phyloP scores from a whole-genome alignment of 345 rosid genomes.

The Trapa incisa region DNA sequence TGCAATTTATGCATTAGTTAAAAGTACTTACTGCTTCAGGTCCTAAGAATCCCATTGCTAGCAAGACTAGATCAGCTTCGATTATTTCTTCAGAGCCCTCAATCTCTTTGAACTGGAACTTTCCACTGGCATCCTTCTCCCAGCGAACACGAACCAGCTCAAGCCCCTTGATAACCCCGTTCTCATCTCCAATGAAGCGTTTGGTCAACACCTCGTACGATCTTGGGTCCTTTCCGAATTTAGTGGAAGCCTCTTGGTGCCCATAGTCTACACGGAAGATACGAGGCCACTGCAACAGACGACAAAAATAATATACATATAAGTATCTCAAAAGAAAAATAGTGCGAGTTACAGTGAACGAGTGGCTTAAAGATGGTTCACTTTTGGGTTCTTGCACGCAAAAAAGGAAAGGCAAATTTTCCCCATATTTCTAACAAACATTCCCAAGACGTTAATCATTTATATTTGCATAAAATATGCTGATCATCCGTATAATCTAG shows the following conservation, averaged over 20 bases:
- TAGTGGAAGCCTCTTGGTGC: constrained; percentile 79
- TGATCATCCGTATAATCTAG: too few relatives aligned
- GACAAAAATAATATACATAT: neutral
- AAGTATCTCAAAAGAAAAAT: neutral
- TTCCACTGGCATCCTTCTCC: constrained; percentile 90
- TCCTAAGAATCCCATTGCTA: constrained; percentile 99
- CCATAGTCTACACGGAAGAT: constrained; percentile 90
- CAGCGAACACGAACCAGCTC: constrained; percentile 59
- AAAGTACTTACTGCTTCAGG: constrained; percentile 65
- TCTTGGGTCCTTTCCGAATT: constrained; percentile 91
- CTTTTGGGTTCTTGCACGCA: neutral
- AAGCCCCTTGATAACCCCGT: constrained; percentile 72
- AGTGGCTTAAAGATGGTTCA: too few relatives aligned
- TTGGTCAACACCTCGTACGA: constrained; percentile 85
- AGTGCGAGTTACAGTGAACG: neutral
- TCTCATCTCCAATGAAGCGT: constrained; percentile 75
- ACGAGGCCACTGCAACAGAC: constrained; percentile 77
- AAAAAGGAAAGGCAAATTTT: too few relatives aligned
- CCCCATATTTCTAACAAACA: too few relatives aligned
- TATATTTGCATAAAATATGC: too few relatives aligned
- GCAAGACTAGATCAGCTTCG: constrained; percentile 74
- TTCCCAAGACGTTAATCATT: too few relatives aligned
- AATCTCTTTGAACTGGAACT: constrained; percentile 70
- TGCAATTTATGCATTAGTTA: neutral
- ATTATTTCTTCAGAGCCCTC: constrained; percentile 81